Evolutionary conservation across 805 yeast species (phyloP), one percentile per base, ranked within the genome.

Genomic region (Pichia kluyveri): DNA sequence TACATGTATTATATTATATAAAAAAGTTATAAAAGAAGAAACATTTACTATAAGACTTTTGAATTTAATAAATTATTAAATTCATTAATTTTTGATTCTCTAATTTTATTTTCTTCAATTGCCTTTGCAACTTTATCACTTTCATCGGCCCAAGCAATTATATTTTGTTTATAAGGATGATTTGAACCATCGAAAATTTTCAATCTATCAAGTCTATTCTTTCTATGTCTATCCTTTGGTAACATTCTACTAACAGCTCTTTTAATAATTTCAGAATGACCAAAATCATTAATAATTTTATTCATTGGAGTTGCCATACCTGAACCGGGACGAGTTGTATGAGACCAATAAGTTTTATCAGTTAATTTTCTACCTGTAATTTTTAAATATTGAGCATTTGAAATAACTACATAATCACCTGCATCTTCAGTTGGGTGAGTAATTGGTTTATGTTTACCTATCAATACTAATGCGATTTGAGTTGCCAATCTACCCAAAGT

Each of bases 401-500:
- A 86, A 2, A 91, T 96, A 12, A 93, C 98, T 12, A 93, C 97
- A 61, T 90, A 93, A 67, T 93, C 99, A 14, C 99, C 99, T 54
- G 82, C 80, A 68, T 93, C 99, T 63, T 84, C 69, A 1, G 83
- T 75, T 30, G 78, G 79, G 59, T 89, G 87, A 55, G 69, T 83
- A 0, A 88, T 77, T 5, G 99, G 99, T 71, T 93, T 93, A 70
- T 93, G 97, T 66, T 93, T 93, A n/a, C 99, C 99, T 68, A 86
- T 88, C 40, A 93, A 73, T 0, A 93, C 82, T 31, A 80, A 72
- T 27, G 99, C 97, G 48, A 93, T 89, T 49, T 82, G 75, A 1
- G 96, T 74, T 5, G 99, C 98, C 49, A 93, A 66, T 62, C 98
- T 83, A 62, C 99, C 99, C 43, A 93, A 68, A 0, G 97, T 82